Evolutionary conservation across 2,329 filamentous ascomycete genomes (phyloP).

Genomic region (Stenocarpella maydis): DNA sequence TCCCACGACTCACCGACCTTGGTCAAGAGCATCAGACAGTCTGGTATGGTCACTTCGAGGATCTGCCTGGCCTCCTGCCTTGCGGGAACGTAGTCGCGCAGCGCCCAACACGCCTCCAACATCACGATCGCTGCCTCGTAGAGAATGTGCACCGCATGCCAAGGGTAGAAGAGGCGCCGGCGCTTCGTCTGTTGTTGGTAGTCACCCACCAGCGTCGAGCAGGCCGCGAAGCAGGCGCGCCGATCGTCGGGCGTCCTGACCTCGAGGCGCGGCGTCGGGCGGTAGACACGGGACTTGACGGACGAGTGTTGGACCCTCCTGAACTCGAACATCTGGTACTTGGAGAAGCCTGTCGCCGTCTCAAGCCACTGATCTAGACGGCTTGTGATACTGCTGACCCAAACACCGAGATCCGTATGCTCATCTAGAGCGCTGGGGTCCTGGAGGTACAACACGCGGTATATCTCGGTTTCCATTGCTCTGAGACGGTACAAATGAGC

Average conservation of each 20-base stretch:
- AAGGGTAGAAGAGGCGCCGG: slow-evolving; percentile 27
- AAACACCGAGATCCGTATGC: neutral
- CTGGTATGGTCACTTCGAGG: slow-evolving; percentile 19
- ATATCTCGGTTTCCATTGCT: slow-evolving; percentile 27
- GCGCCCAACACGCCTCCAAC: slow-evolving; percentile 28
- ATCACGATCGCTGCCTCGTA: slow-evolving; percentile 26
- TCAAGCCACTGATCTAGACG: slow-evolving; percentile 37
- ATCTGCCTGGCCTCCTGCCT: slow-evolving; percentile 23
- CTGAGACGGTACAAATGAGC: slow-evolving; percentile 26
- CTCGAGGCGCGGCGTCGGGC: slow-evolving; percentile 25
- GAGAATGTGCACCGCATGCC: slow-evolving; percentile 28
- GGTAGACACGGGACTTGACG: slow-evolving; percentile 23
- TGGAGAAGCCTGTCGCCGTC: slow-evolving; percentile 13
- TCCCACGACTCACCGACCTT: slow-evolving; percentile 26
- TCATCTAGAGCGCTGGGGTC: slow-evolving; percentile 10
- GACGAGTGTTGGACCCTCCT: slow-evolving; percentile 24
- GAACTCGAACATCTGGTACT: slow-evolving; percentile 31
- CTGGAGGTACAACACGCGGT: slow-evolving; percentile 23
- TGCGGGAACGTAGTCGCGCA: slow-evolving; percentile 9
- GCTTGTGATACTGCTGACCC: slow-evolving; percentile 43
- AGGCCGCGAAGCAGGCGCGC: slow-evolving; percentile 15
- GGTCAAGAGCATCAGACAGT: slow-evolving; percentile 20
- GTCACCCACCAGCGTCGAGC: slow-evolving; percentile 19
- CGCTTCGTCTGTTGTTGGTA: slow-evolving; percentile 24
- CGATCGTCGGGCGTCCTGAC: slow-evolving; percentile 24